phyloP scores from a whole-genome alignment of 2,329 filamentous ascomycete genomes.

The Paraphaeosphaeria sporulosa region DNA sequence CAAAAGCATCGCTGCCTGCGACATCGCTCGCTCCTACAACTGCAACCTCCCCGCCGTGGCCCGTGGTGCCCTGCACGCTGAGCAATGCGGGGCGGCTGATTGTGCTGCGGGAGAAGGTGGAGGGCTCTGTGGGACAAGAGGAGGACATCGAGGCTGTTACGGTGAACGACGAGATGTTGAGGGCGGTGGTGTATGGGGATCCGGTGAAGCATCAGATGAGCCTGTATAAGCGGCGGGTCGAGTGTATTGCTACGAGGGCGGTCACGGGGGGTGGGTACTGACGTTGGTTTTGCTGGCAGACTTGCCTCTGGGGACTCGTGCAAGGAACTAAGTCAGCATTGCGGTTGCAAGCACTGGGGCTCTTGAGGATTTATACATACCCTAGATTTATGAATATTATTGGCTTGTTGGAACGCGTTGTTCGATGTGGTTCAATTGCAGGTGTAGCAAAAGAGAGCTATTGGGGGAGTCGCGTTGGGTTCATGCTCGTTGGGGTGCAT shows the following conservation, averaged over 20 bases:
- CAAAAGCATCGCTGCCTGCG: conserved; percentile 34
- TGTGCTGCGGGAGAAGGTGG: conserved; percentile 59
- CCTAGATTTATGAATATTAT: not conserved
- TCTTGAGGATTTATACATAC: too few species aligned
- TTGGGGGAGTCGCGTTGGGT: too few species aligned
- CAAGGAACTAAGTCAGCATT: too few species aligned
- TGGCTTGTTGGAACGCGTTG: not conserved
- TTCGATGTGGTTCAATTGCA: too few species aligned
- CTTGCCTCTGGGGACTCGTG: too few species aligned
- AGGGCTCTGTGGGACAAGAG: conserved; percentile 43
- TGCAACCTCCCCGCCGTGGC: conserved; percentile 61
- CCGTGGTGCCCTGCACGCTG: conserved; percentile 70
- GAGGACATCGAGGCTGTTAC: conserved; percentile 72
- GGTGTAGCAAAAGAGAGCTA: too few species aligned
- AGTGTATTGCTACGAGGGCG: conserved; percentile 73
- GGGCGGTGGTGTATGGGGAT: conserved; percentile 80
- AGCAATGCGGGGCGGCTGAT: conserved; percentile 75
- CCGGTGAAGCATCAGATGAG: conserved; percentile 82
- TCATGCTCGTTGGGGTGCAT: too few species aligned
- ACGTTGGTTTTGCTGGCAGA: not conserved
- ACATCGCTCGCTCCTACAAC: conserved; percentile 23
- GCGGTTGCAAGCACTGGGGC: too few species aligned
- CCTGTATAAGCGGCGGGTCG: conserved; percentile 75
- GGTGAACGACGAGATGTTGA: conserved; percentile 71
- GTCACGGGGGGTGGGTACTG: conserved; percentile 59